Evolutionary conservation across 2,329 filamentous ascomycete species (phyloP), one percentile per base, ranked within the genome.

Genomic region (Coniochaeta sp.): DNA sequence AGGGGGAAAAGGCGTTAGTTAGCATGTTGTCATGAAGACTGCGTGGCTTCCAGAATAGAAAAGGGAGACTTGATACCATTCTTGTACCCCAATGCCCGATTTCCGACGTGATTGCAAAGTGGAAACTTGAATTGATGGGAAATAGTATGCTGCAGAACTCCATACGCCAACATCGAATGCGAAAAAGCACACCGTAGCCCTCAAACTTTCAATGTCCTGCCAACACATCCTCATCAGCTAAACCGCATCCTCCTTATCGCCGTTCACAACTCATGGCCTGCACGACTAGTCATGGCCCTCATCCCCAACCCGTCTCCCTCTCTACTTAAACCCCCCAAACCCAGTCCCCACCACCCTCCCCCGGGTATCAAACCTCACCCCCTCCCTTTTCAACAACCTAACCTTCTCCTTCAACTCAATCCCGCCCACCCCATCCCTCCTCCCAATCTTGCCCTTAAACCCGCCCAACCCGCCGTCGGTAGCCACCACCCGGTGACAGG

Each of bases 401-500:
- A 89, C 81, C 1, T 86, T 86, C 66, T 89, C 86, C 1, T 69
- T 71, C 54, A n/a, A n/a, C 73, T 71, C 55, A 90, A 80, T 76
- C 1, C 81, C 81, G n/a, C n/a, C 38, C 58, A 82, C 78, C 0
- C 82, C 83, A 32, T 78, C 74, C 8, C 38, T 16, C 51, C 75
- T 75, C 3, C 82, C 76, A 74, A 81, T 83, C 57, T 81, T 77
- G 3, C 86, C 86, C 66, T 84, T 82, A 71, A 88, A 89, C 0
- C 86, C 85, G 38, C 86, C 86, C 20, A 90, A 67, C n/a, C 76
- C 74, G 12, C 87, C 85, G 49, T 84, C 85, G 35, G 82, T 85
- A 6, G 87, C 87, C 46, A 95, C 79, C 20, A 92, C 86, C 9
- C 90, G 79, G 67, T 95, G 89, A 55, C 89, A 95, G 1, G 89